These are phyloP conservation scores for Hippophae tibetana DNA, from an alignment of 306 rosid species.

Conservation along the genomic window DNA sequence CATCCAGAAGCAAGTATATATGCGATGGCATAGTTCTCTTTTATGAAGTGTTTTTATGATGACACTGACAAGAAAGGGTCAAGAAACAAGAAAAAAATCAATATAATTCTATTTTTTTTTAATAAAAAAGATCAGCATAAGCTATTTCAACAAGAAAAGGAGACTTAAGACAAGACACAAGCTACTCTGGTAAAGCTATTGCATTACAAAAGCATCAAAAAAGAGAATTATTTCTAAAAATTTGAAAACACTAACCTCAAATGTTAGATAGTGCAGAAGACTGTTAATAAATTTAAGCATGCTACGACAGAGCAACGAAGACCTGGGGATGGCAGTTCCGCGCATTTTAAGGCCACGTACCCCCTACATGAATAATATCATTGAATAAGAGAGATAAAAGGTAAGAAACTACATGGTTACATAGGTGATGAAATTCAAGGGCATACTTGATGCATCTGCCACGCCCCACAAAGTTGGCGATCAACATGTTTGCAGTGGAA, in stretches of 20 bases:
- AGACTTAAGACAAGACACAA: neutral
- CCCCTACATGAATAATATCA: constrained; percentile 40
- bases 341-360: constrained; percentile 70
- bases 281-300: constrained; percentile 94
- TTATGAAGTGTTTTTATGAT: neutral
- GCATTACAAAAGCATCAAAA: constrained; percentile 1
- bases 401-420: constrained; percentile 9
- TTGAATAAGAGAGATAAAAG: constrained; percentile 15
- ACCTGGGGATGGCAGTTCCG: constrained; percentile 84
- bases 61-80: too few species aligned
- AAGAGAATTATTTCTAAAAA: neutral
- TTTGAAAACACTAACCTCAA: constrained; percentile 60
- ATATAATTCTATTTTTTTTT: too few species aligned
- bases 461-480: constrained; percentile 92
- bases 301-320: constrained; percentile 88
- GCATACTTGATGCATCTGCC: constrained; percentile 96
- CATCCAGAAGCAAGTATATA: neutral
- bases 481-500: constrained; percentile 94
- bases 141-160: neutral
- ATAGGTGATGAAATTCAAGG: constrained; percentile 5
- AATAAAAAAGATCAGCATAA: neutral
- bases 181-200: constrained; percentile 4
- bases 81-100: too few species aligned
- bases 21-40: neutral
- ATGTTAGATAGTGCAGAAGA: constrained; percentile 90